Evolutionary conservation across 2,329 filamentous ascomycete species (phyloP).

Genomic region (Diaporthe sp.): DNA sequence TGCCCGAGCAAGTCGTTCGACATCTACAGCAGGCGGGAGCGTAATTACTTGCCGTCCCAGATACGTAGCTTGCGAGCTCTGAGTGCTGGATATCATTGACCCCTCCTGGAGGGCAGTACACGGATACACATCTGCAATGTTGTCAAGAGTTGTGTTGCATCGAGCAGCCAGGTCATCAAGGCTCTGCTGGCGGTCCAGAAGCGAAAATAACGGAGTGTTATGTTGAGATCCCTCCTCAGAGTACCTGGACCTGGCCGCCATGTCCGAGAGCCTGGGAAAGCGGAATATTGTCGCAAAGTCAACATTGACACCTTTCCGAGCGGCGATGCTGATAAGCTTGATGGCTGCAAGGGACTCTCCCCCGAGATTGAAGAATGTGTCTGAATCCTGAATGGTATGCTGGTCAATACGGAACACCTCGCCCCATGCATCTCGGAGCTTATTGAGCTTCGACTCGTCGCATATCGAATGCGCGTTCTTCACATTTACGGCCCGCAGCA

Average conservation of each 20-base stretch:
- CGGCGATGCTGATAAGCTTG: slow-evolving; percentile 40
- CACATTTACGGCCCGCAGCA: no score
- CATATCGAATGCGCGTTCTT: neutral
- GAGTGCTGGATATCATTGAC: neutral
- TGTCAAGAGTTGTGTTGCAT: neutral
- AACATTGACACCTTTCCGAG: neutral
- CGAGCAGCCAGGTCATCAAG: neutral
- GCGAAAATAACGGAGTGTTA: neutral
- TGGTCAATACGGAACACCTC: neutral
- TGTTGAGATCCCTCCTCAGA: neutral
- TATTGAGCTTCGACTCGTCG: neutral
- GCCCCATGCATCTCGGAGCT: neutral
- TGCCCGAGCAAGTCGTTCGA: neutral
- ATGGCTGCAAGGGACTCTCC: slow-evolving; percentile 69
- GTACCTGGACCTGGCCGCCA: neutral
- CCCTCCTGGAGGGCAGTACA: slow-evolving; percentile 9
- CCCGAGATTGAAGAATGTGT: slow-evolving; percentile 70
- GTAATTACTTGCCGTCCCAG: neutral
- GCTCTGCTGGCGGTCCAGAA: neutral
- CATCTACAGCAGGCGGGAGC: neutral
- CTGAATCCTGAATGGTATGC: slow-evolving; percentile 54
- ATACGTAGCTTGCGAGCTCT: neutral
- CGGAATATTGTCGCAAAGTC: neutral
- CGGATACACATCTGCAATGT: neutral
- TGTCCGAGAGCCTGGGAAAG: neutral